These are phyloP conservation scores for Ormosia semicastrata DNA, from an alignment of 306 rosid species.

Conservation along the genomic window DNA sequence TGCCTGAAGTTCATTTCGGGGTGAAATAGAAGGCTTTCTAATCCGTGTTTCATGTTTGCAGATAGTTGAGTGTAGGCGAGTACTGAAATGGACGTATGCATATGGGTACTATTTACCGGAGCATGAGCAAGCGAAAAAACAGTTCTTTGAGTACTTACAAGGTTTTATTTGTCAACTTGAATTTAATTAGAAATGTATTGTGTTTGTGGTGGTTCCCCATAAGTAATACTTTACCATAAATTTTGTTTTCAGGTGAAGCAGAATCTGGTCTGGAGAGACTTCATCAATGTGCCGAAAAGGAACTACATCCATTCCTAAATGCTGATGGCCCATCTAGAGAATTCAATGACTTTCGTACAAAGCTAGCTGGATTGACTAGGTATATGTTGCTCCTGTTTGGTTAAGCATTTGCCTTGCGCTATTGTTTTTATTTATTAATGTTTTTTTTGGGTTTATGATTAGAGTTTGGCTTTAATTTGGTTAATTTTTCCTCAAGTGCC, in stretches of 20 bases:
- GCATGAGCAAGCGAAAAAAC: constrained; percentile 62
- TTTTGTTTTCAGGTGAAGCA: constrained; percentile 67
- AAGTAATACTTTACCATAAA: not conserved
- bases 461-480: not conserved
- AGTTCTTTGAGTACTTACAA: constrained; percentile 74
- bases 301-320: constrained; percentile 56
- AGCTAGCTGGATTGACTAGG: constrained; percentile 79
- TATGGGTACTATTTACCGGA: constrained; percentile 90
- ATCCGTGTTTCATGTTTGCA: constrained; percentile 39
- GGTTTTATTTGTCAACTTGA: constrained; percentile 35
- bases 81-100: constrained; percentile 95
- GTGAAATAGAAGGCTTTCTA: constrained; percentile 13
- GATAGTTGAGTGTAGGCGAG: constrained; percentile 96
- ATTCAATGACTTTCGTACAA: constrained; percentile 80
- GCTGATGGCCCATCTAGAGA: constrained; percentile 59
- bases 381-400: not conserved
- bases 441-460: not conserved
- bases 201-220: not conserved
- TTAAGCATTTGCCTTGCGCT: not conserved
- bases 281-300: constrained; percentile 85
- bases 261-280: constrained; percentile 80
- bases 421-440: not conserved
- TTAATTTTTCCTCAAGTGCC: not conserved
- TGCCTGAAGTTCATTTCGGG: constrained; percentile 13
- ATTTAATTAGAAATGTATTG: not conserved